A percentile compares a stretch with the other conserved stretches of the same genome.
Evolutionary conservation across 441 rosid species (phyloP).

Genomic region (Sinapis alba): DNA sequence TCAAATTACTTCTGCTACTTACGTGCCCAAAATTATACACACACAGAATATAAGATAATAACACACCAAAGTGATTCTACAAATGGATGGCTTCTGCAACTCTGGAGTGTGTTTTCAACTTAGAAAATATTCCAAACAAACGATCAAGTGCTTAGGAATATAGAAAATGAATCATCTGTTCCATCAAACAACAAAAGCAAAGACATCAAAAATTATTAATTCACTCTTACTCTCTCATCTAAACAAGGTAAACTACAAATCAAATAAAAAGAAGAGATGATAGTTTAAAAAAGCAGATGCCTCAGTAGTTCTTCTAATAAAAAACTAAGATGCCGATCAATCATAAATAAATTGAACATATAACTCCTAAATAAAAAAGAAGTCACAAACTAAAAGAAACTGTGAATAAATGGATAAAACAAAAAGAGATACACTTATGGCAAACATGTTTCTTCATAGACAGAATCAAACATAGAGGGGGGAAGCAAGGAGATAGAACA

Average conservation of each 20-base stretch:
- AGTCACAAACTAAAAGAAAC: slow-evolving; percentile 3
- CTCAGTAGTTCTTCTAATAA: slow-evolving; percentile 29
- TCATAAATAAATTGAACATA: slow-evolving; percentile 28
- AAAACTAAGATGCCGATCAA: slow-evolving; percentile 25
- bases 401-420: neutral
- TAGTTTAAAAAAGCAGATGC: neutral
- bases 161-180: slow-evolving; percentile 24
- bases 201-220: slow-evolving; percentile 8
- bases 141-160: neutral
- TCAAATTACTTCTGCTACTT: too few relatives aligned
- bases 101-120: neutral
- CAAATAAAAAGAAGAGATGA: neutral
- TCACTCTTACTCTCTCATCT: slow-evolving; percentile 25
- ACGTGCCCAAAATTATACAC: neutral
- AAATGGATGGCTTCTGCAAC: neutral
- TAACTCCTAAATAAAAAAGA: slow-evolving; percentile 17
- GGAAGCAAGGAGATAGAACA: neutral
- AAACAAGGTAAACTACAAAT: slow-evolving; percentile 9
- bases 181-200: slow-evolving; percentile 27
- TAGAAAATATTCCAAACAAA: neutral
- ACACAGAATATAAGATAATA: neutral
- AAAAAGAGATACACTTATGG: slow-evolving; percentile 28
- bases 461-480: slow-evolving; percentile 30
- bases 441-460: slow-evolving; percentile 40
- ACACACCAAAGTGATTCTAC: neutral